Conservation (phyloP, 1,139 yeast genomes). For the Zygosaccharomyces pseudobailii region DNA sequence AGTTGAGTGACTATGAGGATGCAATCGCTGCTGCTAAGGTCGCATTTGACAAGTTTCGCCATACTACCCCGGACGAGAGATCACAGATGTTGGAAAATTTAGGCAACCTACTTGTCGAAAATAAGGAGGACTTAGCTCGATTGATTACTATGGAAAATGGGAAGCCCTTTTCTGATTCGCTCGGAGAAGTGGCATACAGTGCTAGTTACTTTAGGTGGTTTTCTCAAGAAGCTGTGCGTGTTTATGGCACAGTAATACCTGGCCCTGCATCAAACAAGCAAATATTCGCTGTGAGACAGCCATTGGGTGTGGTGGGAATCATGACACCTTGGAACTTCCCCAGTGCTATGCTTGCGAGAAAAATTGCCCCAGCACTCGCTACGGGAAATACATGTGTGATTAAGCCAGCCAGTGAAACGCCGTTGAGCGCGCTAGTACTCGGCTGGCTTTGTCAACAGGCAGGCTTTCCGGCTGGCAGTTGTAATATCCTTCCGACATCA, state of each 20-base stretch:
- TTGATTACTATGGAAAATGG: constrained; percentile 37
- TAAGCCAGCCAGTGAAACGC: constrained; percentile 62
- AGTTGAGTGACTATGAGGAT: constrained; percentile 35
- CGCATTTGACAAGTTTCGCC: constrained; percentile 39
- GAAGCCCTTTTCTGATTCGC: constrained; percentile 36
- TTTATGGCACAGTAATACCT: constrained; percentile 35
- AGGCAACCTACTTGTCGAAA: constrained; percentile 30
- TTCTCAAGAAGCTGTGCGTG: constrained; percentile 39
- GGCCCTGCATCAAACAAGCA: constrained; percentile 19
- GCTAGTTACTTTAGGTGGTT: constrained; percentile 41
- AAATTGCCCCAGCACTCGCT: constrained; percentile 60
- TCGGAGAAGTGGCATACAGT: constrained; percentile 37
- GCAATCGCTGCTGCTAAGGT: constrained; percentile 41
- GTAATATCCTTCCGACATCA: constrained; percentile 57
- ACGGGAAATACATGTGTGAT: constrained; percentile 62
- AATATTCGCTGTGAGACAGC: constrained; percentile 48
- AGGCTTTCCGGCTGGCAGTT: constrained; percentile 60
- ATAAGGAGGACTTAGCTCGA: constrained; percentile 35
- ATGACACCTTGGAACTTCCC: constrained; percentile 73
- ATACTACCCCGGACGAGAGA: constrained; percentile 40
- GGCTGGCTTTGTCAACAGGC: constrained; percentile 52
- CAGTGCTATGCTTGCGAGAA: constrained; percentile 60
- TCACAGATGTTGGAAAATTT: constrained; percentile 39
- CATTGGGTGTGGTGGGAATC: constrained; percentile 61
- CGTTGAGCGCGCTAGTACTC: constrained; percentile 54